phyloP scores from a whole-genome alignment of 768 basidiomycete species.

The Serendipita sp. region DNA sequence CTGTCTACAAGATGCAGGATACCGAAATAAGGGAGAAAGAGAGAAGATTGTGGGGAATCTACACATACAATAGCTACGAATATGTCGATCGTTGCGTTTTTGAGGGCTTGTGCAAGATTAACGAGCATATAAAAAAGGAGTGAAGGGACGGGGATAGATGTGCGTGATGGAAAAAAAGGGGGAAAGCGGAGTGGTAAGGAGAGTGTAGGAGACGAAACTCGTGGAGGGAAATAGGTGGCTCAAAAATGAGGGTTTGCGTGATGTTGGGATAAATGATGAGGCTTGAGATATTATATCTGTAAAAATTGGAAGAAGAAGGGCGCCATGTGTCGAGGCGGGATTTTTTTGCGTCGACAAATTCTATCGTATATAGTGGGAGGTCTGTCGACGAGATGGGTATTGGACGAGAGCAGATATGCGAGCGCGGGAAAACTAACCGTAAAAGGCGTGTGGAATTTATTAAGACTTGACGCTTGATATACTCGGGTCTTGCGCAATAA shows the following conservation, averaged over 20 bases:
- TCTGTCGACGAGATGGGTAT: too few species aligned
- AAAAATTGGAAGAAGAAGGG: too few species aligned
- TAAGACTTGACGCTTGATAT: slow-evolving; percentile 7
- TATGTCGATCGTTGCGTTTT: neutral
- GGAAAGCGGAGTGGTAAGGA: neutral
- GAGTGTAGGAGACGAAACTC: neutral
- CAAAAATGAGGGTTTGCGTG: too few species aligned
- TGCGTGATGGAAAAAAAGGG: neutral
- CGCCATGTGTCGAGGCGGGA: too few species aligned
- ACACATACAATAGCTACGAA: neutral
- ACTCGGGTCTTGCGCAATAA: slow-evolving; percentile 53
- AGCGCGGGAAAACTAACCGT: too few species aligned
- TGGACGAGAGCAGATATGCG: too few species aligned
- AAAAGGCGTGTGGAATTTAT: neutral
- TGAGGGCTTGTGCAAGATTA: neutral
- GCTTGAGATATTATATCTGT: too few species aligned
- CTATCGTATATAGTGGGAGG: too few species aligned
- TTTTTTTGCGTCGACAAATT: too few species aligned
- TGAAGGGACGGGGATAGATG: neutral
- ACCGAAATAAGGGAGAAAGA: neutral
- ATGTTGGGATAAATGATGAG: too few species aligned
- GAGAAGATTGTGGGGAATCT: neutral
- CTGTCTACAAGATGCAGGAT: neutral
- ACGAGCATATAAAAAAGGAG: neutral
- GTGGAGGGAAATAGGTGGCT: too few species aligned